Base-by-base conservation (phyloP, 2,329 filamentous ascomycete genomes). In the Diplodia seriata region DNA sequence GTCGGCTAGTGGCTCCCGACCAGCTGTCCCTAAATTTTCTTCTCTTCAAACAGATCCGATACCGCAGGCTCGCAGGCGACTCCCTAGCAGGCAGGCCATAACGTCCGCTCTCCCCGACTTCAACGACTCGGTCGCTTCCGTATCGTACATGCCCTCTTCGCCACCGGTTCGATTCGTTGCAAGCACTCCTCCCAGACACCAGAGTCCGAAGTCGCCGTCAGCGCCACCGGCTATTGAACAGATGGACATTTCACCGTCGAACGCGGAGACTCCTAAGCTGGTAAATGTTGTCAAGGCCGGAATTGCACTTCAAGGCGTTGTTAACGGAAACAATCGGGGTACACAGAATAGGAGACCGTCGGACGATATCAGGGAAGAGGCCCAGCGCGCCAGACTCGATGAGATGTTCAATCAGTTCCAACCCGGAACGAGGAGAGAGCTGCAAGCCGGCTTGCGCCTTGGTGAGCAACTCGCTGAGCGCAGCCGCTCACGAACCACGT, bases 331-430 rank as follows among this genome's bases (percentile, higher is more conserved):
- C 64, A 74, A 66, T 73, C 76, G 14, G 75, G 54, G 36, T 70
- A 73, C 54, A 70, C 73, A 29, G 43, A 43, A 67, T 40, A 53
- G 56, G 23, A 36, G 55, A 47, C 66, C 71, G 71, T 31, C 68
- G 70, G 69, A 64, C 68, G 49, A 53, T 70, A 14, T 69, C 71
- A 11, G 72, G 73, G 65, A 73, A 73, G 51, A 74, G 70, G 43
- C 72, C 70, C 43, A 66, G 29, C 64, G 51, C n/a, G 51, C 40
- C 11, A 70, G 71, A 36, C 72, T 80, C 2, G 76, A 79, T 36
- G 75, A 78, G 57, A 70, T 79, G 1, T 81, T 81, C 70, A 74
- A 74, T 38, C 78, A 77, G 2, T 81, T 81, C 69, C 77, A 78
- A 64, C 75, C 78, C 62, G 75, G 77, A 4, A 79, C 78, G 8